phyloP scores from a whole-genome alignment of 2,329 filamentous ascomycete genomes.

The Nemania abortiva region DNA sequence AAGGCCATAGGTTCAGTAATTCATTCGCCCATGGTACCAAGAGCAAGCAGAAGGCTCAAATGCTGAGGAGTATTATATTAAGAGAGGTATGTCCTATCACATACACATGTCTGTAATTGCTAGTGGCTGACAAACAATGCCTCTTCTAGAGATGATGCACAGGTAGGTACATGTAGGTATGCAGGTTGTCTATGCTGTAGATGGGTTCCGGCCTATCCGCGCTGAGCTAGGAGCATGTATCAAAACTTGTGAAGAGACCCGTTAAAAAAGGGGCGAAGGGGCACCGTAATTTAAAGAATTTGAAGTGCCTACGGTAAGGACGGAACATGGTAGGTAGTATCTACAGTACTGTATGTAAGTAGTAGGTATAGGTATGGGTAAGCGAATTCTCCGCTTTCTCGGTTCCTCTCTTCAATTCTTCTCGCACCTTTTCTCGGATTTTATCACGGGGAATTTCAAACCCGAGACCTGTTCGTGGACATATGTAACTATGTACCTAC shows the following conservation, averaged over 20 bases:
- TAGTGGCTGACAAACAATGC: too few species aligned
- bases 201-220: not conserved
- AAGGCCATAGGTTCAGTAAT: too few species aligned
- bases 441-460: not conserved
- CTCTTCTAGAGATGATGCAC: too few species aligned
- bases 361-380: not conserved
- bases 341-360: not conserved
- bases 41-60: too few species aligned
- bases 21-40: too few species aligned
- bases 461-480: not conserved
- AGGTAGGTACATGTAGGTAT: too few species aligned
- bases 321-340: not conserved
- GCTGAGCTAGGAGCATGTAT: not conserved
- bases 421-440: not conserved
- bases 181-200: too few species aligned
- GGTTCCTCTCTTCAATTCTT: not conserved
- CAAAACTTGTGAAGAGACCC: not conserved
- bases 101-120: too few species aligned
- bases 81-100: too few species aligned
- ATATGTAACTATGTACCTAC: too few species aligned
- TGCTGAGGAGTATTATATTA: too few species aligned
- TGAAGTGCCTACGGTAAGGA: too few species aligned
- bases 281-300: not conserved
- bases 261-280: conserved; percentile 5
- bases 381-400: not conserved